Base-by-base conservation (phyloP, 371 early-diverging fungal genomes). In the Chytridium lagenaria region DNA sequence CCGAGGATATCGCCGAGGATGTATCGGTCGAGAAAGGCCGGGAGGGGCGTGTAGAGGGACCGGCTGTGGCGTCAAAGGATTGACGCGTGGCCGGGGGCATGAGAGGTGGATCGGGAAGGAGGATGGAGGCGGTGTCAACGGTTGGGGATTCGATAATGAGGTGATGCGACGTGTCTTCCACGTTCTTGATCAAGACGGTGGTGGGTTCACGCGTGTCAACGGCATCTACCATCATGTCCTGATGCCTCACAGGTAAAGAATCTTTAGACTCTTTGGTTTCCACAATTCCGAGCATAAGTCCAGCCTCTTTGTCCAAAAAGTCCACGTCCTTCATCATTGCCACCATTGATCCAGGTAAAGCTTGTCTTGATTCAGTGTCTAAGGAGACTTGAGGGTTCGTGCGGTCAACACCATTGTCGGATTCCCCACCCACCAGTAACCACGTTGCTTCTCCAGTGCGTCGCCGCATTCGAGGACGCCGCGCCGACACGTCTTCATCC, bases 1-100 rank as follows among this genome's bases (percentile, higher is more conserved):
- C 87, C 87, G 22, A 87, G 77, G 66, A 84, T 63, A 37, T 77
- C 70, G 7, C 59, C 67, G 16, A 86, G 16, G 3, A 16, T 40
- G 70, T 86, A 86, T 50, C 26, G 10, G 10, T 10, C 26, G 10
- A 26, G 16, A 28, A 55, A 55, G 5, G 10, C 55, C 16, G 55
- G 55, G 26, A 23, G 23, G 23, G 26, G 55, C 16, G 23, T 5
- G 55, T 55, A 55, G 10, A 16, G 10, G 55, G 55, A 16, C 16
- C 55, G 30, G 55, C 16, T 44, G 44, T 44, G 44, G 44, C 7
- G 19, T 7, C 44, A 44, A 19, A 19, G 44, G 44, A 44, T 44
- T 7, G 12, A 44, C 19, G n/a, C 19, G 19, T 44, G 7, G 44
- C 19, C 44, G 44, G 19, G 44, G 12, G 44, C 44, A 19, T 44